phyloP scores from a whole-genome alignment of 192 early-diverging fungal genomes.

The Chytriomyces hyalinus region DNA sequence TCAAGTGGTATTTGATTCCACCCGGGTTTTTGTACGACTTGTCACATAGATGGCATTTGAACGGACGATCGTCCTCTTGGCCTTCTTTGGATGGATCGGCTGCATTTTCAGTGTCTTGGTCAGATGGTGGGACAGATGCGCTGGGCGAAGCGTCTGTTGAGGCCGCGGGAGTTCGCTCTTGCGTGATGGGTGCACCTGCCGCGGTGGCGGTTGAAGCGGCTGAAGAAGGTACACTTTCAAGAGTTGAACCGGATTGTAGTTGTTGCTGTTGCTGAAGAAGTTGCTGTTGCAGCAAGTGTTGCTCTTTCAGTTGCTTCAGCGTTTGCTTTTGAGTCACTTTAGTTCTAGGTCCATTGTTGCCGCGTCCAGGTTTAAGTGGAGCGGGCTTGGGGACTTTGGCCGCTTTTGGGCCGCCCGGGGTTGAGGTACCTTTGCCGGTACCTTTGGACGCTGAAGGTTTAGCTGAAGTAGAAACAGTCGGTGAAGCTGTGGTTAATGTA shows the following conservation, averaged over 20 bases:
- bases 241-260: background rate
- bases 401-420: background rate
- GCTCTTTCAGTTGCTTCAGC: conserved; percentile 22
- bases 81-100: background rate
- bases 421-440: background rate
- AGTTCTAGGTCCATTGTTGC: background rate
- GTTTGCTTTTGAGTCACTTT: conserved; percentile 29
- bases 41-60: conserved; percentile 89
- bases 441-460: background rate
- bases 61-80: conserved; percentile 81
- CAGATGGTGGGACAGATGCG: conserved; percentile 10
- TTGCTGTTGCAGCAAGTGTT: conserved; percentile 6
- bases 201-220: conserved; percentile 20
- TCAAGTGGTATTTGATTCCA: conserved; percentile 96
- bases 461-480: background rate
- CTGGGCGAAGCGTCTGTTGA: background rate
- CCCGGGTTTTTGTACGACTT: conserved; percentile 99
- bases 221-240: background rate
- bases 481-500: background rate
- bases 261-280: background rate
- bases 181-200: background rate
- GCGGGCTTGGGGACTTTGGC: background rate
- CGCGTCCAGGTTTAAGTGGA: background rate
- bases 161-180: background rate
- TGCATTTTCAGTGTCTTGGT: background rate